A percentile compares a stretch with the other conserved stretches of the same genome.
phyloP scores from a whole-genome alignment of 805 yeast genomes.

The Candida sphagnicola region DNA sequence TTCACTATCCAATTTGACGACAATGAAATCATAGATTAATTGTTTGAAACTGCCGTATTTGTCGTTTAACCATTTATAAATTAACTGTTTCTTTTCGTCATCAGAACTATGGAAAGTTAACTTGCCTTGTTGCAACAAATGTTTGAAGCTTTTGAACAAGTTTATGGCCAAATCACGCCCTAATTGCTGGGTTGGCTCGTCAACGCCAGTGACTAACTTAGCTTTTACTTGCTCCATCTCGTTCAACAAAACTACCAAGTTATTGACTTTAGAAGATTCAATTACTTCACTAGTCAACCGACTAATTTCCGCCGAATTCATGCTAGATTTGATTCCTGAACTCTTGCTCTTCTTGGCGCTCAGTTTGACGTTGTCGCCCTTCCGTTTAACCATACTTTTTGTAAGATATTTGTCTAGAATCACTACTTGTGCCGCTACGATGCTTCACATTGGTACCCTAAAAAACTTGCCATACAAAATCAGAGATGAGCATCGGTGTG shows the following conservation, averaged over 20 bases:
- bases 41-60: slow-evolving; percentile 54
- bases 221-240: slow-evolving; percentile 26
- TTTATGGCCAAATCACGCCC: slow-evolving; percentile 41
- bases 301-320: slow-evolving; percentile 19
- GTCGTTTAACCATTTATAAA: slow-evolving; percentile 61
- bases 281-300: slow-evolving; percentile 25
- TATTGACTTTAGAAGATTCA: slow-evolving; percentile 49
- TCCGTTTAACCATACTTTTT: slow-evolving; percentile 1
- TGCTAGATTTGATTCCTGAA: slow-evolving; percentile 1
- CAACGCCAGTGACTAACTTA: slow-evolving; percentile 15
- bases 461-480: slow-evolving; percentile 3
- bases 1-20: slow-evolving; percentile 40
- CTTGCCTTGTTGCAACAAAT: slow-evolving; percentile 39
- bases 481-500: slow-evolving; percentile 6
- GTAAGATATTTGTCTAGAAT: not conserved
- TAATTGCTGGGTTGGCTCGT: slow-evolving; percentile 19
- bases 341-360: slow-evolving; percentile 1
- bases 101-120: slow-evolving; percentile 30
- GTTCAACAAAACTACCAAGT: slow-evolving; percentile 44
- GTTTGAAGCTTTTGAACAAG: slow-evolving; percentile 46
- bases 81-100: slow-evolving; percentile 44
- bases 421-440: too few species aligned
- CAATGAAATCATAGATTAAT: slow-evolving; percentile 38
- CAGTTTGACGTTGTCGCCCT: not conserved
- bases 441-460: not conserved